Percentiles rank a stretch among this genome's conserved stretches.
These are phyloP conservation scores for Fusarium verrucosum DNA, from an alignment of 2,329 filamentous ascomycete species.

Conservation along the genomic window DNA sequence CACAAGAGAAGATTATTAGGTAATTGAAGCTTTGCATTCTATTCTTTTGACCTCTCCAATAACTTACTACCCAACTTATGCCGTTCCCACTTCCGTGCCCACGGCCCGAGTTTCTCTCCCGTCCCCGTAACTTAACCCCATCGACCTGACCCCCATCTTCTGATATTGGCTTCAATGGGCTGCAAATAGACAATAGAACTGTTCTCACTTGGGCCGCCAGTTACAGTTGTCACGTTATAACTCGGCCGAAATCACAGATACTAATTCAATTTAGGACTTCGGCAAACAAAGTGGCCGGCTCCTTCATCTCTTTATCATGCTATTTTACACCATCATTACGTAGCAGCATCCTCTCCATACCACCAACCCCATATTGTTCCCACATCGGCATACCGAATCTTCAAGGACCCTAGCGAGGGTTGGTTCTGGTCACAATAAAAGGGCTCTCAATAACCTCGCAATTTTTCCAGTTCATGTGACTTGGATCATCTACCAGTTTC, in stretches of 20 bases:
- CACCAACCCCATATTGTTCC: neutral
- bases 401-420: neutral
- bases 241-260: neutral
- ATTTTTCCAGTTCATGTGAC: fast-evolving
- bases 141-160: neutral
- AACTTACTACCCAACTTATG: neutral
- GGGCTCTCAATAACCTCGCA: neutral
- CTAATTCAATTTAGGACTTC: neutral
- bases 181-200: neutral
- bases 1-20: neutral
- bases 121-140: neutral
- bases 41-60: slow-evolving; percentile 15
- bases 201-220: slow-evolving; percentile 1
- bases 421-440: neutral
- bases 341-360: slow-evolving; percentile 23
- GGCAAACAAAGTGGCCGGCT: neutral
- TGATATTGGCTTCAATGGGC: neutral
- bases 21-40: neutral
- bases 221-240: neutral
- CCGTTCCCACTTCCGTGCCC: slow-evolving; percentile 3
- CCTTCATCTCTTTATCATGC: slow-evolving; percentile 28
- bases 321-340: slow-evolving; percentile 40
- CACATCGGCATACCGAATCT: slow-evolving; percentile 2
- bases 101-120: neutral
- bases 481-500: neutral